Conservation (phyloP, 345 rosid genomes). For the Eucalyptus fibrosa region DNA sequence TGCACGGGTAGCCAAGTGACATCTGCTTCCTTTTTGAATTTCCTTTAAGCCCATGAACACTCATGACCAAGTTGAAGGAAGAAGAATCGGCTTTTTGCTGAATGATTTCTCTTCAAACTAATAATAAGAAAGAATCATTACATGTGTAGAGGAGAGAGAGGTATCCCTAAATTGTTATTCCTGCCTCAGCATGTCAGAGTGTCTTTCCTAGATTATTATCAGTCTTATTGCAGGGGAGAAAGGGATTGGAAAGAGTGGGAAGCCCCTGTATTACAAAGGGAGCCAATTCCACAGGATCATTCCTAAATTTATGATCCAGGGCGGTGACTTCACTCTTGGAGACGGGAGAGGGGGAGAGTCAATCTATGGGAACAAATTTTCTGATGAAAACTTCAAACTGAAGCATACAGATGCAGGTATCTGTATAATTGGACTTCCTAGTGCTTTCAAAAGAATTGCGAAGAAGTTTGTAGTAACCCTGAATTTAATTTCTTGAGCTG, state of each 20-base stretch:
- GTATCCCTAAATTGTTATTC: neutral
- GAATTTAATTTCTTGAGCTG: neutral
- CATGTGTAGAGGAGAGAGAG: neutral
- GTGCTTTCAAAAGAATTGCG: neutral
- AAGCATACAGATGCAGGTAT: slow-evolving; percentile 83
- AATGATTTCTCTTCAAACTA: neutral
- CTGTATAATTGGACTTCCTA: neutral
- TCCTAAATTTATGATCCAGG: slow-evolving; percentile 93
- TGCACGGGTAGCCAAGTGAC: slow-evolving; percentile 87
- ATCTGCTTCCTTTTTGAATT: slow-evolving; percentile 9
- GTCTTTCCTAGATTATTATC: neutral
- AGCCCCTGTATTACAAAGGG: slow-evolving; percentile 72
- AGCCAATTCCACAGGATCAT: slow-evolving; percentile 83
- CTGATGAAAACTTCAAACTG: slow-evolving; percentile 87
- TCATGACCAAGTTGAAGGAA: neutral
- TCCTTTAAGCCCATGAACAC: neutral
- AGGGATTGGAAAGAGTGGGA: slow-evolving; percentile 75
- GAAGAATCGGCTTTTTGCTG: neutral
- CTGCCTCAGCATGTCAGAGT: neutral
- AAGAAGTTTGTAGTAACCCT: neutral
- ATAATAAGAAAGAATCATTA: neutral
- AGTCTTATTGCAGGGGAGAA: slow-evolving; percentile 53
- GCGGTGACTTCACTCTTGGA: slow-evolving; percentile 90
- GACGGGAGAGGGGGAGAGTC: slow-evolving; percentile 98
- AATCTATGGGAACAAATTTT: slow-evolving; percentile 68